Evolutionary conservation across 73 alveolate genomes (phyloP).

Genomic region (Effrenium voratum): DNA sequence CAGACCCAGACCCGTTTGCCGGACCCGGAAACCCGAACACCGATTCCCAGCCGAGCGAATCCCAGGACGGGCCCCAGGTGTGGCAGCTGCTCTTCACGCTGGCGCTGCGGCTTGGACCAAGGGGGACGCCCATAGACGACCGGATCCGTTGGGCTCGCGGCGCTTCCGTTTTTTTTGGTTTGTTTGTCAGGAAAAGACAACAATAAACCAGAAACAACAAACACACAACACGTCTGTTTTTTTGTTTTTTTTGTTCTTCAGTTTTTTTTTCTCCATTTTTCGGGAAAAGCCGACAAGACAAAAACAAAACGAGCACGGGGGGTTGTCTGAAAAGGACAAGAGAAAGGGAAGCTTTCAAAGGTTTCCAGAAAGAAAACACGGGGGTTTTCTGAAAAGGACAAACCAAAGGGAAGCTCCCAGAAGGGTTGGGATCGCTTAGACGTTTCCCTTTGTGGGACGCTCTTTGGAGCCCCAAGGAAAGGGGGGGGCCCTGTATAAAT

Average conservation of each 20-base stretch:
- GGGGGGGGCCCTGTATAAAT: too few relatives aligned
- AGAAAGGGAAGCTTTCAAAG: too few relatives aligned
- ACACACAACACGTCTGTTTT: neutral
- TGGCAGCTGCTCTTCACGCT: slow-evolving; percentile 64
- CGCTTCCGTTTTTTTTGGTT: neutral
- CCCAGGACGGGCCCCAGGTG: slow-evolving; percentile 85
- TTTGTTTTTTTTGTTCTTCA: neutral
- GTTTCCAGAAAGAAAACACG: too few relatives aligned
- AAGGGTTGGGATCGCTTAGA: too few relatives aligned
- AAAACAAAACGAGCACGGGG: too few relatives aligned
- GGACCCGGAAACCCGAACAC: neutral
- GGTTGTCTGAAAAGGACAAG: too few relatives aligned
- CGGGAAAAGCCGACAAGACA: too few relatives aligned
- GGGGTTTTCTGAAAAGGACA: too few relatives aligned
- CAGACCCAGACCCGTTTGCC: neutral
- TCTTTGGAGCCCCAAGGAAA: too few relatives aligned
- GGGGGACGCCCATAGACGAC: neutral
- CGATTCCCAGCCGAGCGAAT: neutral
- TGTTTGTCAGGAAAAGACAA: neutral
- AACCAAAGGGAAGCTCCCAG: too few relatives aligned
- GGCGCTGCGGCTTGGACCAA: neutral
- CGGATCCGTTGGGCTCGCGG: neutral
- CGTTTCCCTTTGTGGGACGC: too few relatives aligned
- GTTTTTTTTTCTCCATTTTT: neutral
- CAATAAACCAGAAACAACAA: neutral